Base-by-base conservation (phyloP, 345 rosid species). In the Citrus australasica region DNA sequence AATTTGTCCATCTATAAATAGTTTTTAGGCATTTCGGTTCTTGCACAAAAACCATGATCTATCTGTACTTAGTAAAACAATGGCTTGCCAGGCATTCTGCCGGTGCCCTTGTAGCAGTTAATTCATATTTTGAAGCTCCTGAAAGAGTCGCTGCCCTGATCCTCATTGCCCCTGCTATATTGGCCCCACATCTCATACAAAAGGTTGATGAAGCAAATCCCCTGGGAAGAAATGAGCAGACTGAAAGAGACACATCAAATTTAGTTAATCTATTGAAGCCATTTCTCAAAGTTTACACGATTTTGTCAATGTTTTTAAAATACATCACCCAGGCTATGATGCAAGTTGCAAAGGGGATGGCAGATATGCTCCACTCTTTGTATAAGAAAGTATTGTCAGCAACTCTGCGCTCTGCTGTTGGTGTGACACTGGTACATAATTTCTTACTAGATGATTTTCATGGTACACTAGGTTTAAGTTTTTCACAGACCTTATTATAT, bases 41-140 rank as follows among this genome's bases (percentile, higher is more conserved):
- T 25, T 72, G 4, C 9, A 16, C 38, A 73, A 75, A 77, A 33
- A 14, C 28, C 69, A 0, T 40, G 7, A 58, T 35, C 79, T 69
- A 14, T 70, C 80, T 80, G 22, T 78, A 74, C 66, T 27, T 70
- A 42, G 42, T 51, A 58, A 51, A 63, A 79, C 40, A 35, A 80
- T 67, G 27, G 68, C 76, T 64, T 71, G 67, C 42, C 86, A 93
- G 98, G 84, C 98, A 92, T 79, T 95, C 99, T 56, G 97, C 98
- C 51, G 97, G 98, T 76, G 87, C 90, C 38, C 89, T 91, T 87
- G 92, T 93, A 56, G 97, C 99, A 19, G 80, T 95, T 53, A 82
- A 95, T 80, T 48, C 98, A 30, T 95, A 95, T 82, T 90, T 92
- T 79, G 93, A 95, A 86, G 93, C 97, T 85, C 99, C 98, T 0